Conservation (phyloP, 2,329 filamentous ascomycete species). For the Pyricularia pennisetigena region DNA sequence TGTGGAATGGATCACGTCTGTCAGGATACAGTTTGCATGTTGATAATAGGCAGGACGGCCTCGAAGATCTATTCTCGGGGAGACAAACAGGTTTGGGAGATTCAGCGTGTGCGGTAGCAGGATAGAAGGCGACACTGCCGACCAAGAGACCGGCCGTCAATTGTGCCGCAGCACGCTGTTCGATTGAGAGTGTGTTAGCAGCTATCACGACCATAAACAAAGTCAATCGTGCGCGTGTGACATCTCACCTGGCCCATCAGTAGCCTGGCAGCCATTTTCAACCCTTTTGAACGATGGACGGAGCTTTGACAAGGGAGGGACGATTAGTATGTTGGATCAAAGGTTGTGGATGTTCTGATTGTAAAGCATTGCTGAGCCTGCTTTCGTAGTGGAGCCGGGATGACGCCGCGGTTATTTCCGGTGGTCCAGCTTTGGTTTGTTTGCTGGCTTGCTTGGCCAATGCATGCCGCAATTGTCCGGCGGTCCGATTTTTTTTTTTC, state of each 20-base stretch:
- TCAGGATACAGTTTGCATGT: not conserved
- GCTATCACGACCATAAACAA: constrained; percentile 9
- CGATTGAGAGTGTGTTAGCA: constrained; percentile 4
- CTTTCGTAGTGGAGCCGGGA: constrained; percentile 5
- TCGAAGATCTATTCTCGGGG: not conserved
- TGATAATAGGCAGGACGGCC: constrained; percentile 6
- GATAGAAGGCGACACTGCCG: constrained; percentile 35
- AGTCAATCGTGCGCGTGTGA: constrained; percentile 6
- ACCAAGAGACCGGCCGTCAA: constrained; percentile 42
- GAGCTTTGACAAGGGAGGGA: constrained; percentile 6
- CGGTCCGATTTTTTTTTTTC: constrained; percentile 7
- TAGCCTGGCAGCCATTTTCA: constrained; percentile 50
- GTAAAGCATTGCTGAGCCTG: constrained; percentile 1
- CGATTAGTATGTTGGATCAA: constrained; percentile 1
- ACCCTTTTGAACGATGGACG: constrained; percentile 32
- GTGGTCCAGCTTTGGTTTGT: not conserved
- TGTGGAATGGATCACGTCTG: constrained; percentile 2
- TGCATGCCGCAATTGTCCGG: not conserved
- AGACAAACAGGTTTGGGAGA: constrained; percentile 20
- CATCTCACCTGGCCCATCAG: constrained; percentile 43
- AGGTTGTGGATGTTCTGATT: not conserved
- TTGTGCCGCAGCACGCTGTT: constrained; percentile 40
- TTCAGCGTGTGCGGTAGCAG: constrained; percentile 41
- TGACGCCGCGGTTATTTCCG: constrained; percentile 10
- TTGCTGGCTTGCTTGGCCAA: not conserved